These are phyloP conservation scores for Apiospora pterosperma DNA, from an alignment of 2,329 filamentous ascomycete species.

Conservation along the genomic window DNA sequence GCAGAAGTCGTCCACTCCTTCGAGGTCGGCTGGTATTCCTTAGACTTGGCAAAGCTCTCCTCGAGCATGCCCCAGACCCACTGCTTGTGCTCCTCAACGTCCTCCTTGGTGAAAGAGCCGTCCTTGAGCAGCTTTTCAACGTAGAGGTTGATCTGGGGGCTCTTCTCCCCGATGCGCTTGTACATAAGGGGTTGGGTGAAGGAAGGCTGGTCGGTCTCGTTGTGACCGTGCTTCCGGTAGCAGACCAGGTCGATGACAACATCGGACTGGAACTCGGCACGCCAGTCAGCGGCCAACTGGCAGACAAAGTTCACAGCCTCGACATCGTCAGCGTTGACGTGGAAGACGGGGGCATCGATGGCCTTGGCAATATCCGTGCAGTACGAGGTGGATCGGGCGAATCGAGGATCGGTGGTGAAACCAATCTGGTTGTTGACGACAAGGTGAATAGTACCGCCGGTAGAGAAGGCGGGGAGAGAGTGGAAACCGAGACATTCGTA, in stretches of 20 bases:
- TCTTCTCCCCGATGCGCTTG: constrained; percentile 88
- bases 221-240: constrained; percentile 98
- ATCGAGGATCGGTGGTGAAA: constrained; percentile 97
- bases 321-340: constrained; percentile 97
- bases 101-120: constrained; percentile 93
- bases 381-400: constrained; percentile 95
- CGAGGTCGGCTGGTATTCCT: constrained; percentile 92
- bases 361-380: constrained; percentile 99
- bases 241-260: constrained; percentile 98
- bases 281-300: constrained; percentile 95
- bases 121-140: constrained; percentile 86
- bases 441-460: constrained; percentile 93
- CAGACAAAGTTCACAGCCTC: constrained; percentile 98
- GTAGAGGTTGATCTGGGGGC: constrained; percentile 85
- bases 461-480: constrained; percentile 91
- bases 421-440: constrained; percentile 99
- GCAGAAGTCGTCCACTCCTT: constrained; percentile 99
- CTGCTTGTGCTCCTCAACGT: constrained; percentile 98
- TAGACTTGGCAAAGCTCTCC: constrained; percentile 95
- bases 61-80: constrained; percentile 99
- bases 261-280: constrained; percentile 97
- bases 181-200: constrained; percentile 99
- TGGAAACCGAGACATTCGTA: constrained; percentile 99
- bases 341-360: constrained; percentile 97
- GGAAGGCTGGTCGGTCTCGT: constrained; percentile 98